phyloP scores from a whole-genome alignment of 768 basidiomycete genomes.

The Pulveroboletus sp. region DNA sequence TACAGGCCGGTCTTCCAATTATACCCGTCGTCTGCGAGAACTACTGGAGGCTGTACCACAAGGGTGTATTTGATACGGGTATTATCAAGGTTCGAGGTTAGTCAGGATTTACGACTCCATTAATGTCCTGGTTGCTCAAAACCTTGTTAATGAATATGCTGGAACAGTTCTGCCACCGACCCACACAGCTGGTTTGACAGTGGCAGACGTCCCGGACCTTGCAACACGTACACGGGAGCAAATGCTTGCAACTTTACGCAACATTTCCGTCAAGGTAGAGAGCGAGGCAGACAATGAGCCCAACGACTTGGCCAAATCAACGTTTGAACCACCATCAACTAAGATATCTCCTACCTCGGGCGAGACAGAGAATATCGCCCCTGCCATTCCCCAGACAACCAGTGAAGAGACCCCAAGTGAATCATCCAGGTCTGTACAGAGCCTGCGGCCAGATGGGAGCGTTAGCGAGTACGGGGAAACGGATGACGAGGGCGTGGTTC shows the following conservation, averaged over 20 bases:
- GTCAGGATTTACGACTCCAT: constrained; percentile 6
- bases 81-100: constrained; percentile 73
- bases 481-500: constrained; percentile 81
- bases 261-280: constrained; percentile 62
- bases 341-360: constrained; percentile 1
- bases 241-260: constrained; percentile 76
- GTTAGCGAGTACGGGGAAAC: constrained; percentile 74
- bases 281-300: constrained; percentile 18
- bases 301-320: constrained; percentile 21
- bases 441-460: constrained; percentile 45
- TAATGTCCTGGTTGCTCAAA: background rate
- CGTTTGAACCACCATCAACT: constrained; percentile 12
- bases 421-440: constrained; percentile 27
- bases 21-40: constrained; percentile 92
- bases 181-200: constrained; percentile 64
- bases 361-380: constrained; percentile 29
- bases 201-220: constrained; percentile 67
- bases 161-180: constrained; percentile 85
- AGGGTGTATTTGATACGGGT: constrained; percentile 72
- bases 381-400: constrained; percentile 25
- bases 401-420: constrained; percentile 27
- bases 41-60: constrained; percentile 83
- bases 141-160: constrained; percentile 2
- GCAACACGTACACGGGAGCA: constrained; percentile 61
- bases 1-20: constrained; percentile 87